phyloP scores from a whole-genome alignment of 108 stramenopile genomes.

The Conticribra guillardii region DNA sequence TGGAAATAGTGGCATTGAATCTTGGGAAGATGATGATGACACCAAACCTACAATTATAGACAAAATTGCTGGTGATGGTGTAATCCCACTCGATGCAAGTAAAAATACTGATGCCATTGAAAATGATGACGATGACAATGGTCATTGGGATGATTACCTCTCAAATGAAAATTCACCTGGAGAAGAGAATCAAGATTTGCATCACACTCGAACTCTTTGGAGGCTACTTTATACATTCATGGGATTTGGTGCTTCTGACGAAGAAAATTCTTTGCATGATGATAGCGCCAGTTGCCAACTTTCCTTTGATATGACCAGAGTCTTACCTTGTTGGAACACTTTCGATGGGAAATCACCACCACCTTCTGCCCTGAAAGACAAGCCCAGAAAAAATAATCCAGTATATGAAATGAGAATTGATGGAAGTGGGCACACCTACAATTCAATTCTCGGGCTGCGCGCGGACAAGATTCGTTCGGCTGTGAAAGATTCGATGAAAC shows the following conservation, averaged over 20 bases:
- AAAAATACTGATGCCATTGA: not conserved
- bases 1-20: not conserved
- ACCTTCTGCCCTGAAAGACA: too few species aligned
- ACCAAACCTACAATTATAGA: not conserved
- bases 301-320: too few species aligned
- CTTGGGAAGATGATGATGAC: not conserved
- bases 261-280: not conserved
- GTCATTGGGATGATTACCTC: conserved; percentile 7
- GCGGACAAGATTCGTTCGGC: conserved; percentile 58
- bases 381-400: too few species aligned
- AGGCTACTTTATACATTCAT: not conserved
- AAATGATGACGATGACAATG: conserved; percentile 12
- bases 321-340: too few species aligned
- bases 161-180: not conserved
- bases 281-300: too few species aligned
- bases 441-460: conserved; percentile 64
- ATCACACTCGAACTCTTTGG: not conserved
- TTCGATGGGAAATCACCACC: too few species aligned
- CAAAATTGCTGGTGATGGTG: not conserved
- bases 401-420: conserved; percentile 78
- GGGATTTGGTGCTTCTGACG: not conserved
- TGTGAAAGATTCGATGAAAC: conserved; percentile 45
- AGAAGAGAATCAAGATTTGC: not conserved
- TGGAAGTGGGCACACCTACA: conserved; percentile 63
- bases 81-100: not conserved